Percentiles rank a stretch among this genome's conserved stretches.
Conservation (phyloP, 306 rosid genomes). For the Argentina anserina region DNA sequence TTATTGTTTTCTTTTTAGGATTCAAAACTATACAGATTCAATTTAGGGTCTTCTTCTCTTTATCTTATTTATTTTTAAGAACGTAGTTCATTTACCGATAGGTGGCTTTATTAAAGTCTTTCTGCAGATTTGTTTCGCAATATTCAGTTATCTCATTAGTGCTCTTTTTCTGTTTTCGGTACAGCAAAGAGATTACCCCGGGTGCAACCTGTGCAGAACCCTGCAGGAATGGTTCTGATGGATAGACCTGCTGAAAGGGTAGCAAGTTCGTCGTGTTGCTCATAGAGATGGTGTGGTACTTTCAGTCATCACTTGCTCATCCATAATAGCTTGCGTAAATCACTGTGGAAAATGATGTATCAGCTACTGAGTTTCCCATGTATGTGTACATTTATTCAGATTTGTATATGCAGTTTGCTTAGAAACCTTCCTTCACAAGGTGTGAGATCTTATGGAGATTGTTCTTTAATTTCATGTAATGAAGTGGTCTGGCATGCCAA, state of each 20-base stretch:
- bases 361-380: constrained; percentile 9
- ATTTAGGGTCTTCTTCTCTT: background rate
- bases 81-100: background rate
- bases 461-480: constrained; percentile 9
- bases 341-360: constrained; percentile 13
- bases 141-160: background rate
- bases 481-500: constrained; percentile 26
- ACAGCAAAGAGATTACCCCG: constrained; percentile 54
- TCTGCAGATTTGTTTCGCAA: background rate
- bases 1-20: background rate
- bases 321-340: constrained; percentile 7
- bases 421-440: constrained; percentile 1
- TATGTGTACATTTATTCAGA: constrained; percentile 30
- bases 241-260: constrained; percentile 53
- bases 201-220: constrained; percentile 49
- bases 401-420: constrained; percentile 33
- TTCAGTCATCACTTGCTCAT: background rate
- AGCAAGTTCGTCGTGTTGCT: constrained; percentile 47
- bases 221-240: constrained; percentile 53
- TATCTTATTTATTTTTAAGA: background rate
- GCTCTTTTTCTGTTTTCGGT: background rate
- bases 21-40: background rate
- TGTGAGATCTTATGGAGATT: constrained; percentile 23
- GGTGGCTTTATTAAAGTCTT: background rate
- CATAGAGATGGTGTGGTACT: constrained; percentile 23